phyloP scores from a whole-genome alignment of 2,329 filamentous ascomycete species.

The Colletotrichum gloeosporioides region DNA sequence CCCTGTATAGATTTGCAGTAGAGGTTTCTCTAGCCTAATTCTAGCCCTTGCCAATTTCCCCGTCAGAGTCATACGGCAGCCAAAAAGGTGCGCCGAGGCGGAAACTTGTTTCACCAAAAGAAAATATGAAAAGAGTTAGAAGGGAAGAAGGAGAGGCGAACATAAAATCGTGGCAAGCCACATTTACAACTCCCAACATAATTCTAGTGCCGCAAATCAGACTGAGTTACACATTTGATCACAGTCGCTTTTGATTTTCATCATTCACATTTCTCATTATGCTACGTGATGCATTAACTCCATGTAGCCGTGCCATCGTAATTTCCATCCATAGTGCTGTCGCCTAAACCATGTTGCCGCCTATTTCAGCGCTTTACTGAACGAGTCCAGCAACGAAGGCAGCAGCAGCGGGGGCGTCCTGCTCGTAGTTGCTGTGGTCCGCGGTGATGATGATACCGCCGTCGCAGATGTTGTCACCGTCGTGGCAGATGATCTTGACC shows the following conservation, averaged over 20 bases:
- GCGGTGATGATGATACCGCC: slow-evolving; percentile 30
- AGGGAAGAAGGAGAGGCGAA: background rate
- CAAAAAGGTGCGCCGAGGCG: no score
- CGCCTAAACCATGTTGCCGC: background rate
- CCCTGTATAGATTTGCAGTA: no score
- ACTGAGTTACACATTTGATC: background rate
- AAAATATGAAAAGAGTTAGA: no score
- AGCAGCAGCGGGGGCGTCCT: slow-evolving; percentile 32
- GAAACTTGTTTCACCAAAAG: no score
- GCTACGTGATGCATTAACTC: background rate
- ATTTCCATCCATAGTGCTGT: background rate
- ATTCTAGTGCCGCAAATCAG: background rate
- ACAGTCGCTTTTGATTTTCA: background rate
- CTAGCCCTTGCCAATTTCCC: no score
- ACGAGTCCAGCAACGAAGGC: slow-evolving; percentile 28
- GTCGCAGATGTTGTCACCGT: slow-evolving; percentile 36
- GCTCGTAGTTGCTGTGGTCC: slow-evolving; percentile 31
- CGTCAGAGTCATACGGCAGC: no score
- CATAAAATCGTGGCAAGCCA: background rate
- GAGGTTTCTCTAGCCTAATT: no score
- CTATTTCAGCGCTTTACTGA: background rate
- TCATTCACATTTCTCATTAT: background rate
- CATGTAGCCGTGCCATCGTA: background rate
- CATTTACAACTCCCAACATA: background rate
- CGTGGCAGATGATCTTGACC: slow-evolving; percentile 33